These are phyloP conservation scores for Handroanthus guayacan DNA, from an alignment of 257 asterid genomes.

Conservation along the genomic window DNA sequence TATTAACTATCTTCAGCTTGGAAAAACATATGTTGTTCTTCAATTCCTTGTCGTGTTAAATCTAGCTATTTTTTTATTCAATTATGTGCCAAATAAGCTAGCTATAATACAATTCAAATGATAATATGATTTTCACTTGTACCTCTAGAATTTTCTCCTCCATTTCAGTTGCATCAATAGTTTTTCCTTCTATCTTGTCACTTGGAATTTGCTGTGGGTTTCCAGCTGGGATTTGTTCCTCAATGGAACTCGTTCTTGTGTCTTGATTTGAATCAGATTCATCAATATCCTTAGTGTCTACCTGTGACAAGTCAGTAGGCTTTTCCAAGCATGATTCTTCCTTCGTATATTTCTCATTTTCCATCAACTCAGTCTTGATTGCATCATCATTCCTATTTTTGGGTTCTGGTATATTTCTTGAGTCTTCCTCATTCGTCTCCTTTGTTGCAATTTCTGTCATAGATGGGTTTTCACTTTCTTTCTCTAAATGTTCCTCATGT, in stretches of 20 bases:
- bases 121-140: background rate
- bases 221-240: conserved; percentile 20
- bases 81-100: background rate
- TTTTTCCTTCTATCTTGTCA: conserved; percentile 19
- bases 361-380: background rate
- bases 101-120: background rate
- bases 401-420: background rate
- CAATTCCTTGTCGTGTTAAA: background rate
- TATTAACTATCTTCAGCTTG: background rate
- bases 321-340: conserved; percentile 22
- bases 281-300: conserved; percentile 1
- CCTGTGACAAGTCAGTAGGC: background rate
- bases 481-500: conserved; percentile 11
- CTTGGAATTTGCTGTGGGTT: conserved; percentile 28
- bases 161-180: conserved; percentile 24
- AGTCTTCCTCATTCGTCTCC: background rate
- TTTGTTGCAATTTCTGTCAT: background rate
- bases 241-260: background rate
- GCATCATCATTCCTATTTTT: background rate
- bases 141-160: conserved; percentile 25
- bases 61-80: background rate
- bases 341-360: conserved; percentile 6
- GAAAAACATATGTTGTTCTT: background rate
- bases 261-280: conserved; percentile 19
- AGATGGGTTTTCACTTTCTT: background rate